A percentile compares a stretch with the other conserved stretches of the same genome.
These are phyloP conservation scores for Leccinum griseonigrum DNA, from an alignment of 1,284 basidiomycete genomes.

Conservation along the genomic window DNA sequence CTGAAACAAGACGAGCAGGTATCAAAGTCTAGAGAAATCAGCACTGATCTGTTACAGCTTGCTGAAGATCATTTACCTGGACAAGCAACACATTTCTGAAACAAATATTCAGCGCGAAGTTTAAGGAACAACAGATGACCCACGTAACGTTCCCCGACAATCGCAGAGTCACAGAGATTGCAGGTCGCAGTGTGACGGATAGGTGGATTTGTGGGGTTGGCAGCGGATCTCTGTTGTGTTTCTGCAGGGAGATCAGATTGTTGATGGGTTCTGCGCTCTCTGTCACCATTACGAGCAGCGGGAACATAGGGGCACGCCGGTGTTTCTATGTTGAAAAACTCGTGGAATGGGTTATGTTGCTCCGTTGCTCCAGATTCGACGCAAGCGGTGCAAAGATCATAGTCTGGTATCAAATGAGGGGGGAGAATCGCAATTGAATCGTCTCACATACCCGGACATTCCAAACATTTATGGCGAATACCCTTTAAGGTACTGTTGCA, in stretches of 20 bases:
- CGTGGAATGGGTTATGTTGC: conserved; percentile 57
- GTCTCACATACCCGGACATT: conserved; percentile 55
- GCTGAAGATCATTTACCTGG: conserved; percentile 37
- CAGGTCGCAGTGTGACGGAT: conserved; percentile 62
- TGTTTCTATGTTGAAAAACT: conserved; percentile 65
- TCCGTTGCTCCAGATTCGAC: conserved; percentile 43
- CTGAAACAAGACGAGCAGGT: conserved; percentile 71
- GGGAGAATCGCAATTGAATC: background rate
- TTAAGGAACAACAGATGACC: conserved; percentile 29
- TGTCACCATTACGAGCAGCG: conserved; percentile 42
- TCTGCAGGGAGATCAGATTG: conserved; percentile 5
- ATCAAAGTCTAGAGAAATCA: conserved; percentile 55
- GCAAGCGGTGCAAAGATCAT: conserved; percentile 67
- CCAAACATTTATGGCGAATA: conserved; percentile 70
- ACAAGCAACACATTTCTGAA: conserved; percentile 68
- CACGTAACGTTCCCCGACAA: conserved; percentile 68
- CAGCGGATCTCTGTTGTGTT: background rate
- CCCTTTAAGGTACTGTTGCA: conserved; percentile 58
- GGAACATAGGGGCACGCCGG: conserved; percentile 66
- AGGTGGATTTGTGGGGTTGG: conserved; percentile 15
- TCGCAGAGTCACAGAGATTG: conserved; percentile 71
- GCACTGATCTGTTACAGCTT: background rate
- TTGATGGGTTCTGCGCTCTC: background rate
- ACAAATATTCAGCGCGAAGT: conserved; percentile 3
- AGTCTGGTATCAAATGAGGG: conserved; percentile 43